Percentiles rank a stretch among this genome's conserved stretches.
Conservation (phyloP, 169 alveolate genomes). For the Plasmodium vivax region DNA sequence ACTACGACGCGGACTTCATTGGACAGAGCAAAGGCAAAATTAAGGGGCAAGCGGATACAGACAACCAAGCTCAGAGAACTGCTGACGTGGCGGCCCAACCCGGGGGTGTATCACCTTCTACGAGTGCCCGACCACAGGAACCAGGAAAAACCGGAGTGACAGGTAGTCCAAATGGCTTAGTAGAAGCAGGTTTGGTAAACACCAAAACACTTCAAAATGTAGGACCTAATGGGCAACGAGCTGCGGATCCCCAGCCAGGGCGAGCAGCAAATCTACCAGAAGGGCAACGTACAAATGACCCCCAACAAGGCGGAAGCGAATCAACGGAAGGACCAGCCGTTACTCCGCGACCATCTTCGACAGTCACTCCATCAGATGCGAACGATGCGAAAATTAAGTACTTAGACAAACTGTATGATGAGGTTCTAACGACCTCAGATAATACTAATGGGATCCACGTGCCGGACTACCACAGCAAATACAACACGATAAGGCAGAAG, state of each 20-base stretch:
- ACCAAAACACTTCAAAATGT: too few species aligned
- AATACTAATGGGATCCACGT: not conserved
- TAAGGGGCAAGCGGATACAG: not conserved
- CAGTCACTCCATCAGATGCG: not conserved
- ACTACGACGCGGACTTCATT: not conserved
- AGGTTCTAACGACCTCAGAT: not conserved
- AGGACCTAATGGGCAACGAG: too few species aligned
- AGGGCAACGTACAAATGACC: too few species aligned
- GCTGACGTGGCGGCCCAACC: not conserved
- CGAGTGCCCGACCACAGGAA: too few species aligned
- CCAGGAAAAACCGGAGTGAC: too few species aligned
- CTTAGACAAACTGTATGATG: conserved; percentile 3
- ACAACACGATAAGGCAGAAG: not conserved
- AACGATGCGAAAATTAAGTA: not conserved
- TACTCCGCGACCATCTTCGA: not conserved
- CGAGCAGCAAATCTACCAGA: too few species aligned
- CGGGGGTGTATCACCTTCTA: too few species aligned
- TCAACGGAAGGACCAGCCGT: not conserved
- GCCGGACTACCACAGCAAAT: not conserved
- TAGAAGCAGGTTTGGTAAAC: too few species aligned
- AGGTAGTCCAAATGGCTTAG: too few species aligned
- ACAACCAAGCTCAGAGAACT: not conserved
- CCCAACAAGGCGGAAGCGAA: too few species aligned
- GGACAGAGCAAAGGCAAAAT: not conserved
- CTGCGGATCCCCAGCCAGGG: too few species aligned